Conservation (phyloP, 352 stramenopile species). For the Blastocystis sp. region DNA sequence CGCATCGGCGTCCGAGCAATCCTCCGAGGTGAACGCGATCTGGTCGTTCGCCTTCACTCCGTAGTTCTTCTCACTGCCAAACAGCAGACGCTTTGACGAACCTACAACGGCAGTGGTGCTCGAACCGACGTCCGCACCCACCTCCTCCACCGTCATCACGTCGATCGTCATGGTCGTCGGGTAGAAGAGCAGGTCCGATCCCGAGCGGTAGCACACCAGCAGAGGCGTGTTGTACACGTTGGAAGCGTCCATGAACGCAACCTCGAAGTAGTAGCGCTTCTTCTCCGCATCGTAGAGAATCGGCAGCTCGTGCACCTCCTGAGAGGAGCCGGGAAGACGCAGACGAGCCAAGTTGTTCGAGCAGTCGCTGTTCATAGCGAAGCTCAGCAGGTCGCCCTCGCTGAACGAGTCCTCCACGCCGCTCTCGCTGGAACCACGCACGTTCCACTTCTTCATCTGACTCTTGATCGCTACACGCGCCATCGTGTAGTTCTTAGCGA, state of each 20-base stretch:
- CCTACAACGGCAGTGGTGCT: not conserved
- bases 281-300: slow-evolving; percentile 13
- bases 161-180: slow-evolving; percentile 31
- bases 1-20: not conserved
- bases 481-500: slow-evolving; percentile 2
- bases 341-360: not conserved
- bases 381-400: slow-evolving; percentile 18
- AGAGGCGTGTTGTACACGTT: not conserved
- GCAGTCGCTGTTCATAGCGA: slow-evolving; percentile 39
- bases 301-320: not conserved
- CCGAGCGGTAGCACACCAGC: slow-evolving; percentile 41
- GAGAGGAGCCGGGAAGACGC: not conserved
- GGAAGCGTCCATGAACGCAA: not conserved
- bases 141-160: slow-evolving; percentile 36
- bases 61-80: slow-evolving; percentile 21
- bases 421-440: too few relatives aligned
- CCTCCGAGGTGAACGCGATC: not conserved
- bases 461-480: slow-evolving; percentile 24
- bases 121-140: not conserved
- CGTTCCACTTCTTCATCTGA: slow-evolving; percentile 41
- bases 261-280: slow-evolving; percentile 42
- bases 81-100: not conserved
- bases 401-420: too few relatives aligned
- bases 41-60: not conserved
- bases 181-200: slow-evolving; percentile 40